Base-by-base conservation (phyloP, 805 yeast genomes). In the Kluyveromyces nonfermentans region DNA sequence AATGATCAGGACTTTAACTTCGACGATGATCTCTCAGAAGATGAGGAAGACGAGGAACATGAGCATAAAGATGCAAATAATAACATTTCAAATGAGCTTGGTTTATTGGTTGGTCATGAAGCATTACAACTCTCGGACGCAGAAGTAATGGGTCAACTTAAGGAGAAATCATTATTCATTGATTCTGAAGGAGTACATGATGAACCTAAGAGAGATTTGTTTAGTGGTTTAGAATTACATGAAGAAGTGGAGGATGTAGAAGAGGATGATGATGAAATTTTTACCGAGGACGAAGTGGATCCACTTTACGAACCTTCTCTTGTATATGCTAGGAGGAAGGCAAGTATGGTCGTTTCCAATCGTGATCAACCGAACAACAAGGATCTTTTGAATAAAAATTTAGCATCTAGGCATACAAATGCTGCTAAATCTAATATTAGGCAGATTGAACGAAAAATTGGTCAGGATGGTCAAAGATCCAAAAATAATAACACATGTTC, bases 1-100 rank as follows among this genome's bases (percentile, higher is more conserved):
- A 56, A 53, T 36, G 50, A 51, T 38, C 55, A 60, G 35, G 65
- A 60, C 39, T 60, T 57, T 44, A 50, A 49, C 28, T 50, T 46
- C 33, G 51, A 53, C 21, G 62, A 58, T 44, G 60, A 57, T 35
- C 41, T 55, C 7, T 57, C 54, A 30, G 59, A 55, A 16, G 56
- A 55, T 16, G 57, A 54, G 5, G 60, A 55, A 4, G 57, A 53
- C 5, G 57, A 53, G 12, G 50, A 49, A 17, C 43, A 41, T 7
- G 48, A 40, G 33, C 18, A 43, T 17, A 45, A 46, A 15, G 30
- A 32, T 12, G 41, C 14, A 14, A 25, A 25, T 25, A 25, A 25
- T 6, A 3, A 10, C 30, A 10, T 25, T 10, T 25, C 30, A 14
- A 25, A 25, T 25, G 30, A 25, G 30, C 30, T 25, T 2, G 30